phyloP scores from a whole-genome alignment of 2,329 filamentous ascomycete genomes.

The Penicillium crustosum region DNA sequence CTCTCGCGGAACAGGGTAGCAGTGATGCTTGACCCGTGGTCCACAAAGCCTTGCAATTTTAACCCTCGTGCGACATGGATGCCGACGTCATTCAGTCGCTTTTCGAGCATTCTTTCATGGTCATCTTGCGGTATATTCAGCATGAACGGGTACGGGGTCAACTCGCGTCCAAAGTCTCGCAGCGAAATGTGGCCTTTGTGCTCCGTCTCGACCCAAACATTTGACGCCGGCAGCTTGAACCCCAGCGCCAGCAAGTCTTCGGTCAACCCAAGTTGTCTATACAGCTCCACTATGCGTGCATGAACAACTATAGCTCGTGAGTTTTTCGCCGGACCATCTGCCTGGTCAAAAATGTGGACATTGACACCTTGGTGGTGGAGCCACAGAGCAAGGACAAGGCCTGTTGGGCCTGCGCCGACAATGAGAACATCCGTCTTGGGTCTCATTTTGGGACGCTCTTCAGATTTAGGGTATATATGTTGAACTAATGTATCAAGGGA shows the following conservation, averaged over 20 bases:
- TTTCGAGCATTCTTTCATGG: slow-evolving; percentile 33
- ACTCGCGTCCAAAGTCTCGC: slow-evolving; percentile 22
- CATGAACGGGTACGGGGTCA: slow-evolving; percentile 35
- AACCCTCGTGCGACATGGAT: slow-evolving; percentile 30
- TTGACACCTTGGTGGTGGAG: slow-evolving; percentile 28
- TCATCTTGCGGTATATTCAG: slow-evolving; percentile 29
- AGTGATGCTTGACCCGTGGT: slow-evolving; percentile 24
- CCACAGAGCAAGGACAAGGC: slow-evolving; percentile 34
- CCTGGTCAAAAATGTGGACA: slow-evolving; percentile 49
- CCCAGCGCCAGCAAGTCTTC: slow-evolving; percentile 41
- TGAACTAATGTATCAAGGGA: not conserved
- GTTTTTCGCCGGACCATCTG: slow-evolving; percentile 36
- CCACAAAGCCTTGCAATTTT: slow-evolving; percentile 28
- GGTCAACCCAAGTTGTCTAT: slow-evolving; percentile 48
- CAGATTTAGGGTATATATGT: not conserved
- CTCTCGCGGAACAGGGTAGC: slow-evolving; percentile 22
- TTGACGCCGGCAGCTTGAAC: slow-evolving; percentile 39
- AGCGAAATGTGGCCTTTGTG: slow-evolving; percentile 27
- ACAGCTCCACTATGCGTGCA: slow-evolving; percentile 52
- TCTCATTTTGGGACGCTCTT: not conserved
- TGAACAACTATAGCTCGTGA: slow-evolving; percentile 49
- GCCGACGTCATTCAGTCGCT: slow-evolving; percentile 26
- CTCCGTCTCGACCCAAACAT: slow-evolving; percentile 35
- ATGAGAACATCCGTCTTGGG: slow-evolving; percentile 28
- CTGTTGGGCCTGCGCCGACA: slow-evolving; percentile 32